phyloP scores from a whole-genome alignment of 2,329 filamentous ascomycete species.

The Trichoderma guizhouense region DNA sequence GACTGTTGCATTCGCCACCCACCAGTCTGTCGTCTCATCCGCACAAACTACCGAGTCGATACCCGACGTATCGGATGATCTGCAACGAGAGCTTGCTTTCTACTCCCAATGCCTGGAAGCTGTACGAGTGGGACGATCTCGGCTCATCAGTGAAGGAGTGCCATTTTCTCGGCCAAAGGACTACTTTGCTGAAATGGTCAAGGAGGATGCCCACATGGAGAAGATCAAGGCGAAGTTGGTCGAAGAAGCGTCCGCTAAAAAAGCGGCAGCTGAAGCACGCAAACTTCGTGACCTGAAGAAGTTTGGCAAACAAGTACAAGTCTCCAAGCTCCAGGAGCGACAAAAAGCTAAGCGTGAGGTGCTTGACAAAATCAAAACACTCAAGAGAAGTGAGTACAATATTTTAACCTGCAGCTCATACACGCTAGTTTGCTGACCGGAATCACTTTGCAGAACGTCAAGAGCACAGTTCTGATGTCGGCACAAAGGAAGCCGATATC shows the following conservation, averaged over 20 bases:
- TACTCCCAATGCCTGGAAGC: slow-evolving; percentile 85
- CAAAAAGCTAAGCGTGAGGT: slow-evolving; percentile 89
- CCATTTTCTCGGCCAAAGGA: slow-evolving; percentile 86
- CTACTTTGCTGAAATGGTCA: slow-evolving; percentile 99
- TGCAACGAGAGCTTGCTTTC: slow-evolving; percentile 88
- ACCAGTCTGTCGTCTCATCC: slow-evolving; percentile 71
- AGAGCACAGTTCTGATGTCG: slow-evolving; percentile 59
- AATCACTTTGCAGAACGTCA: slow-evolving; percentile 67
- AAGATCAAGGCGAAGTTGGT: slow-evolving; percentile 91
- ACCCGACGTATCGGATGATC: slow-evolving; percentile 82
- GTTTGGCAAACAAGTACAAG: slow-evolving; percentile 97
- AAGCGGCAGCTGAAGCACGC: slow-evolving; percentile 85
- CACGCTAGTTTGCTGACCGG: neutral
- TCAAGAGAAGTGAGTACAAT: slow-evolving; percentile 82
- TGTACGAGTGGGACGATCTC: slow-evolving; percentile 66
- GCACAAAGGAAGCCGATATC: slow-evolving; percentile 75
- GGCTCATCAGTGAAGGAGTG: slow-evolving; percentile 76
- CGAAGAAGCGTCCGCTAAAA: slow-evolving; percentile 88
- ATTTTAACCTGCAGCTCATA: neutral
- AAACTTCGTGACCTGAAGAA: slow-evolving; percentile 96
- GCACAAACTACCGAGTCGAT: slow-evolving; percentile 65
- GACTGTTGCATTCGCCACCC: slow-evolving; percentile 73
- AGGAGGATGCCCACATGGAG: slow-evolving; percentile 97
- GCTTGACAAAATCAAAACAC: slow-evolving; percentile 87
- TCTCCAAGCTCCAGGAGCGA: slow-evolving; percentile 92